Evolutionary conservation across 805 yeast species (phyloP).

Genomic region (Crinitomyces ghanaensis): DNA sequence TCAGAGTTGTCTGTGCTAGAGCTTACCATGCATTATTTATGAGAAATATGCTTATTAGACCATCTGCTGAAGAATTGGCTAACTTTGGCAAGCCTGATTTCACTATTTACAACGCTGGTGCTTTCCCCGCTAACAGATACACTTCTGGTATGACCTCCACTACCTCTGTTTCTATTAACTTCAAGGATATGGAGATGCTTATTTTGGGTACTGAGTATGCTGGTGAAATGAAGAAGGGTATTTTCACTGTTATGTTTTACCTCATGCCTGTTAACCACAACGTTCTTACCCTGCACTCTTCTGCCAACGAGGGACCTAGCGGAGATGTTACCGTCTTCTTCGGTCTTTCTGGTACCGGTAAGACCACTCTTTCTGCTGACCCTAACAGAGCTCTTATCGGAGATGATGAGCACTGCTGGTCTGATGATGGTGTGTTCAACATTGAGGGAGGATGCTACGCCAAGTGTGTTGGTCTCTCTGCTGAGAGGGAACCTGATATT

Average conservation of each 20-base stretch:
- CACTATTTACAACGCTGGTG: constrained; percentile 97
- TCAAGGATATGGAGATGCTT: constrained; percentile 97
- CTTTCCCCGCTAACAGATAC: constrained; percentile 93
- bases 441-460: constrained; percentile 99
- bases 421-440: constrained; percentile 95
- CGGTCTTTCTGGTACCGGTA: constrained; percentile 97
- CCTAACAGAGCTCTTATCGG: constrained; percentile 90
- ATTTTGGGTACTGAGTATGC: constrained; percentile 98
- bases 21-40: constrained; percentile 97
- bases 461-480: constrained; percentile 80
- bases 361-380: constrained; percentile 94
- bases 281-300: constrained; percentile 88
- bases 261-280: constrained; percentile 91
- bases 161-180: constrained; percentile 92
- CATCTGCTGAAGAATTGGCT: constrained; percentile 74
- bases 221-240: constrained; percentile 99
- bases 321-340: constrained; percentile 92
- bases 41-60: constrained; percentile 97
- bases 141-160: constrained; percentile 96
- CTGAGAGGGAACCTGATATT: constrained; percentile 95
- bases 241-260: constrained; percentile 97
- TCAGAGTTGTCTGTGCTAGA: constrained; percentile 92
- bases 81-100: constrained; percentile 96
- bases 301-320: constrained; percentile 81
- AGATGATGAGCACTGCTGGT: constrained; percentile 99